These are phyloP conservation scores for Atalantia buxifolia DNA, from an alignment of 345 rosid genomes.

Conservation along the genomic window DNA sequence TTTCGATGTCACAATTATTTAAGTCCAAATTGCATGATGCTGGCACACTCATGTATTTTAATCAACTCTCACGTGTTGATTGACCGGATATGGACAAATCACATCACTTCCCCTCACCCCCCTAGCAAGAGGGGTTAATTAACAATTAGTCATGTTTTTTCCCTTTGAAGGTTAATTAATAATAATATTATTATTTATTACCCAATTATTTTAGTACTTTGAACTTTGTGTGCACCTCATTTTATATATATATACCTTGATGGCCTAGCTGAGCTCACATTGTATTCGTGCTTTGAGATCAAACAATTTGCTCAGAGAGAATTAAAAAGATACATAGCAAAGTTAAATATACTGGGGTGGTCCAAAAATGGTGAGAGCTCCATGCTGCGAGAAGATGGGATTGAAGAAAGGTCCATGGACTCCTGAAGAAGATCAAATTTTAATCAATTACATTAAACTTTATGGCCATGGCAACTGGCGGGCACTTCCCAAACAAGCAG, in stretches of 20 bases:
- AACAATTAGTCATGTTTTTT: background rate
- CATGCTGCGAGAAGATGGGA: slow-evolving; percentile 79
- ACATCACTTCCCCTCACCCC: background rate
- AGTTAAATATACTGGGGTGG: background rate
- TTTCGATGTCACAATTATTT: background rate
- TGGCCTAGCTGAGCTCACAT: background rate
- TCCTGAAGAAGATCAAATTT: slow-evolving; percentile 56
- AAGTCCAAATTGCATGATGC: background rate
- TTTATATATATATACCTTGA: background rate
- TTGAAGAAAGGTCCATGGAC: slow-evolving; percentile 84
- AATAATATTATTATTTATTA: background rate
- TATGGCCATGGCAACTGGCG: slow-evolving; percentile 75
- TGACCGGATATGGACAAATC: background rate
- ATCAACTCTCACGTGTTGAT: slow-evolving; percentile 10
- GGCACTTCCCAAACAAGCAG: slow-evolving; percentile 76
- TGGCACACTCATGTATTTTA: background rate
- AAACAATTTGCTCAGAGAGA: too few relatives aligned
- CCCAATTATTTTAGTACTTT: background rate
- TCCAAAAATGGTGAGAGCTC: slow-evolving; percentile 63
- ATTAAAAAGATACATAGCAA: too few relatives aligned
- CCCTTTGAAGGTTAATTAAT: background rate
- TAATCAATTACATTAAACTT: slow-evolving; percentile 44
- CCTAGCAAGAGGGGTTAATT: background rate
- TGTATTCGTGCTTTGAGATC: slow-evolving; percentile 4
- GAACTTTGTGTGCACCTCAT: background rate